Evolutionary conservation across 2,329 filamentous ascomycete species (phyloP), one percentile per base, ranked within the genome.

Genomic region (Sclerotinia minor): DNA sequence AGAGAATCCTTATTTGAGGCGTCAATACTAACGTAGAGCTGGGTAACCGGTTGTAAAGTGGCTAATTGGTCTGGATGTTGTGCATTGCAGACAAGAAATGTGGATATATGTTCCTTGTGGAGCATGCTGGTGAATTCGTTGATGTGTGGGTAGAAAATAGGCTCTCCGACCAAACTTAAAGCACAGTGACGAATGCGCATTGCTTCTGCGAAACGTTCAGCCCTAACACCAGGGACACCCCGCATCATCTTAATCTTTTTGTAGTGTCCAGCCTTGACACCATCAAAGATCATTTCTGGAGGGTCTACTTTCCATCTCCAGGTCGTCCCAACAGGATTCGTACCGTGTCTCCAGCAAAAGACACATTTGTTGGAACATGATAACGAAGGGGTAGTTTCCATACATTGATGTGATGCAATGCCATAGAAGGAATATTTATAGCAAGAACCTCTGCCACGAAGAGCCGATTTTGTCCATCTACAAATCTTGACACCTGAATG

Each of bases 351-450:
- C 95, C 94, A 99, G 84, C 94, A 99, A 79, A 98, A 99, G 72
- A 99, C 92, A 79, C 95, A 98, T 79, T 99, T 98, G 82, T 98
- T 98, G 71, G 91, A 95, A 83, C 94, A 99, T 13, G 92, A 96
- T 5, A 99, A 86, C 0, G 94, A 97, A 0, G 94, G 94, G 0
- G 94, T 98, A 2, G 94, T 94, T 80, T 99, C 94, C 95, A 99
- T 99, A 79, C 94, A 99, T 70, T 96, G 90, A 77, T 99, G 95
- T 0, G 94, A 97, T 72, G 91, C 87, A 78, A 99, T 99, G 60
- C 94, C 94, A 79, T 99, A 99, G 79, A 99, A 96, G 0, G 92
- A 96, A 79, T 88, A 97, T 77, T 99, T 98, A 84, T 99, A 99
- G 82, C 94, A 99, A 32, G 92, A 96, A 5, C 94, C 95, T 52